Percentiles rank a stretch among this genome's conserved stretches.
These are phyloP conservation scores for Rhinocladiella mackenziei DNA, from an alignment of 2,329 filamentous ascomycete species.

Conservation along the genomic window DNA sequence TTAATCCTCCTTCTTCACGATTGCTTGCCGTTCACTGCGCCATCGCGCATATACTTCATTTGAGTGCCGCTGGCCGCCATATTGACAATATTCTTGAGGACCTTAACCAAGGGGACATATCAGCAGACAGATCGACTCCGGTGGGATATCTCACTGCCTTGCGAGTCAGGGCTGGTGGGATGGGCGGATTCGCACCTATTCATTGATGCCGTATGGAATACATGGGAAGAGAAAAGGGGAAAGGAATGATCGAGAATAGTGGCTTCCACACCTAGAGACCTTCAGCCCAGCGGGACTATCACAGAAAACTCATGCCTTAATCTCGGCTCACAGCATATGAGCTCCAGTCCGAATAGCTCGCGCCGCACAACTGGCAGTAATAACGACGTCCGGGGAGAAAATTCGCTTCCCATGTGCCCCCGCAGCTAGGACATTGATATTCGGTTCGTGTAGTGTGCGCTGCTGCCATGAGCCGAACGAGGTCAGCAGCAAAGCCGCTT, in stretches of 20 bases:
- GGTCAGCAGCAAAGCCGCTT: slow-evolving; percentile 3
- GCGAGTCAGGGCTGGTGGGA: slow-evolving; percentile 22
- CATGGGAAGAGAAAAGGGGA: too few relatives aligned
- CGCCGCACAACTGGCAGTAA: neutral
- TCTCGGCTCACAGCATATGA: slow-evolving; percentile 3
- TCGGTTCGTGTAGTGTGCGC: neutral
- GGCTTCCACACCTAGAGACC: too few relatives aligned
- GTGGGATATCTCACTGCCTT: slow-evolving; percentile 22
- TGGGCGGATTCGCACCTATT: slow-evolving; percentile 18
- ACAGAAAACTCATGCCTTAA: too few relatives aligned
- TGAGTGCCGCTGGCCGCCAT: slow-evolving; percentile 24
- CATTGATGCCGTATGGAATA: too few relatives aligned
- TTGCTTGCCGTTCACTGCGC: slow-evolving; percentile 30
- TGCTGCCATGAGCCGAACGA: slow-evolving; percentile 1
- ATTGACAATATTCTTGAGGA: slow-evolving; percentile 30
- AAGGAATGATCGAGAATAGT: too few relatives aligned
- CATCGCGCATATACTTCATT: slow-evolving; percentile 31
- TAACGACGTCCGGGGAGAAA: neutral
- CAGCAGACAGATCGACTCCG: slow-evolving; percentile 22
- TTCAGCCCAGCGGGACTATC: too few relatives aligned
- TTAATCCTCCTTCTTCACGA: slow-evolving; percentile 32
- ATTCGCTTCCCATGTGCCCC: neutral
- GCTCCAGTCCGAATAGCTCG: slow-evolving; percentile 1
- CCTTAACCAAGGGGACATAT: slow-evolving; percentile 27
- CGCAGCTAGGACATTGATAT: neutral